Percentiles rank a stretch among this genome's conserved stretches.
Evolutionary conservation across 202 grass and related monocot species (phyloP).

Genomic region (Tripidium arundinaceum): DNA sequence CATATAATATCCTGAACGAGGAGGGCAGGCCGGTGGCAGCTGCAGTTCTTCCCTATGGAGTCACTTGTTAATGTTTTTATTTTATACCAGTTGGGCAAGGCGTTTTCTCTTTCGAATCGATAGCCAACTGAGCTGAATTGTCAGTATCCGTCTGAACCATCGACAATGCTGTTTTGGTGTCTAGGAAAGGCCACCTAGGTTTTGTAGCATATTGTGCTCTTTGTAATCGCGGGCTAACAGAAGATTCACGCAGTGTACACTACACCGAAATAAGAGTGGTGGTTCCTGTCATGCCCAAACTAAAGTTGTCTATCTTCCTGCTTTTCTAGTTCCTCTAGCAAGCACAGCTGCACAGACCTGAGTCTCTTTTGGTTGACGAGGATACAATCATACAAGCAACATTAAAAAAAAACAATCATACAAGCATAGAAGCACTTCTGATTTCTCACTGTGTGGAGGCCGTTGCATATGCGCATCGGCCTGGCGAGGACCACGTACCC

Average conservation of each 20-base stretch:
- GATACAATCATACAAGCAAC: no score
- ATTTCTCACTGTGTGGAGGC: no score
- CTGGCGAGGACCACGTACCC: no score
- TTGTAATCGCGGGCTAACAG: slow-evolving; percentile 1
- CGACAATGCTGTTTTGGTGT: slow-evolving; percentile 1
- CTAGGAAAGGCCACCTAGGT: slow-evolving; percentile 20
- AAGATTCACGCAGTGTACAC: background rate
- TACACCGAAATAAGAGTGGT: background rate
- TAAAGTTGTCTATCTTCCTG: background rate
- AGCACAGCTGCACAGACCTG: no score
- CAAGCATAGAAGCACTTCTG: no score
- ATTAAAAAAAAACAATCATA: no score
- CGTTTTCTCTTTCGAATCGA: background rate
- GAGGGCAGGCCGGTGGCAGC: slow-evolving; percentile 74
- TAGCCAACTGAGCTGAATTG: background rate
- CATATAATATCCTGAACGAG: slow-evolving; percentile 87
- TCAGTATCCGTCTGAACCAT: background rate
- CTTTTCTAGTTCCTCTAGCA: background rate
- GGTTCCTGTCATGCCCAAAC: background rate
- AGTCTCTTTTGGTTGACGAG: no score
- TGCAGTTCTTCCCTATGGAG: slow-evolving; percentile 64
- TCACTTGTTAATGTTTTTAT: slow-evolving; percentile 24
- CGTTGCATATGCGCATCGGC: no score
- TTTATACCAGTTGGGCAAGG: background rate
- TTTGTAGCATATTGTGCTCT: background rate